Conservation (phyloP, 805 yeast genomes). For the Saturnispora sanitii region DNA sequence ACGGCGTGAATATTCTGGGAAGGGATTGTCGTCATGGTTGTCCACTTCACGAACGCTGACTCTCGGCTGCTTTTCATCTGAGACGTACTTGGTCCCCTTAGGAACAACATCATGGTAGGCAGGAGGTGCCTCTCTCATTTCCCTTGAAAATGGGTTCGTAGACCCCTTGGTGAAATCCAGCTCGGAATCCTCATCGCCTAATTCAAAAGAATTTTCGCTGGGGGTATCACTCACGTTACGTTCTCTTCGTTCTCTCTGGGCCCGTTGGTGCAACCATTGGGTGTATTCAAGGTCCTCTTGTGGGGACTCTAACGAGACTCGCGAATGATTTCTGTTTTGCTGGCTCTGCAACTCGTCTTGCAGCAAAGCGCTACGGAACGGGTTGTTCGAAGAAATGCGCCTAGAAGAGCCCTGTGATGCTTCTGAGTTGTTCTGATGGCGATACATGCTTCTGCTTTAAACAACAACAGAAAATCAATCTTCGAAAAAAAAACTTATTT, state of each 20-base stretch:
- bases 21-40: constrained; percentile 21
- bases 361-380: constrained; percentile 47
- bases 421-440: constrained; percentile 24
- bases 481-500: too few relatives aligned
- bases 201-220: constrained; percentile 28
- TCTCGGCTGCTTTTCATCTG: constrained; percentile 44
- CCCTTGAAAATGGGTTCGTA: constrained; percentile 11
- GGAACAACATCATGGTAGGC: constrained; percentile 64
- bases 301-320: constrained; percentile 9
- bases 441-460: constrained; percentile 23
- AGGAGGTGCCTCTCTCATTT: constrained; percentile 36
- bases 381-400: constrained; percentile 56
- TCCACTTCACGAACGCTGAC: constrained; percentile 28
- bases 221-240: too few relatives aligned
- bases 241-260: constrained; percentile 25
- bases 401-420: constrained; percentile 31
- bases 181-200: constrained; percentile 20
- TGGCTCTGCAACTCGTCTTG: constrained; percentile 20
- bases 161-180: constrained; percentile 7
- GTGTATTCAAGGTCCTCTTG: constrained; percentile 34
- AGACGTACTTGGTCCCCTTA: constrained; percentile 23
- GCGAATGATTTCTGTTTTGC: constrained; percentile 8
- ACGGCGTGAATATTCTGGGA: constrained; percentile 16
- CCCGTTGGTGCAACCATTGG: constrained; percentile 41
- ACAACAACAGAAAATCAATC: too few relatives aligned